phyloP scores from a whole-genome alignment of 768 basidiomycete genomes.

The Lentinula sp. region DNA sequence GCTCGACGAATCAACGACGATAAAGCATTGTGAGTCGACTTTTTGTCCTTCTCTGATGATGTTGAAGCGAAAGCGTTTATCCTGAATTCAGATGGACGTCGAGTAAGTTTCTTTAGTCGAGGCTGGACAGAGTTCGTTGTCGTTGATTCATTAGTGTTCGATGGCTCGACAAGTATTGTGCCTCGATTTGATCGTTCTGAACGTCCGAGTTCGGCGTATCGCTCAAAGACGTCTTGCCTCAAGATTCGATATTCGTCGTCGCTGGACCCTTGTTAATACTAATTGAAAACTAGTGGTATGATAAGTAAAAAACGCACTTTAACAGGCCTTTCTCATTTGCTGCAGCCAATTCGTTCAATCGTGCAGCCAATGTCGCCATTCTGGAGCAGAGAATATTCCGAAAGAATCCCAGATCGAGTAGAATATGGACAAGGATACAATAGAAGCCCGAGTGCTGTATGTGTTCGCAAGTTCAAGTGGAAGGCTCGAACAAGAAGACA shows the following conservation, averaged over 20 bases:
- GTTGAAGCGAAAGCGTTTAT: not conserved
- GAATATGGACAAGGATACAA: not conserved
- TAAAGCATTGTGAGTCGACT: not conserved
- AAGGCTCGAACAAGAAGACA: not conserved
- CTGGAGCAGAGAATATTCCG: not conserved
- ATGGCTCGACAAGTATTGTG: not conserved
- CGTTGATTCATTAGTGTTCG: not conserved
- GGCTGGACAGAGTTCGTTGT: not conserved
- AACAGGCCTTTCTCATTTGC: slow-evolving; percentile 65
- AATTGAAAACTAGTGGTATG: not conserved
- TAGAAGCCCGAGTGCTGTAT: not conserved
- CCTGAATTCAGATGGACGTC: not conserved
- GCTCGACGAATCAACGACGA: not conserved
- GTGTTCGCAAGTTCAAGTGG: slow-evolving; percentile 15
- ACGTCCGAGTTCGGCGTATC: slow-evolving; percentile 30
- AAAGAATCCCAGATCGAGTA: not conserved
- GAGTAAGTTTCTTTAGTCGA: not conserved
- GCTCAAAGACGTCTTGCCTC: slow-evolving; percentile 62
- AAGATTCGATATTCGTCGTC: slow-evolving; percentile 72
- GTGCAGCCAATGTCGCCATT: slow-evolving; percentile 41
- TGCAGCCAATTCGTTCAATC: slow-evolving; percentile 60
- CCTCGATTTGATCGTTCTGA: slow-evolving; percentile 1
- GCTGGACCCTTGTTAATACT: slow-evolving; percentile 24
- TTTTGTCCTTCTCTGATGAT: not conserved
- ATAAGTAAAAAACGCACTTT: slow-evolving; percentile 34